Percentiles rank a stretch among this genome's conserved stretches.
phyloP scores from a whole-genome alignment of 805 yeast species.

The Yarrowia sp. region DNA sequence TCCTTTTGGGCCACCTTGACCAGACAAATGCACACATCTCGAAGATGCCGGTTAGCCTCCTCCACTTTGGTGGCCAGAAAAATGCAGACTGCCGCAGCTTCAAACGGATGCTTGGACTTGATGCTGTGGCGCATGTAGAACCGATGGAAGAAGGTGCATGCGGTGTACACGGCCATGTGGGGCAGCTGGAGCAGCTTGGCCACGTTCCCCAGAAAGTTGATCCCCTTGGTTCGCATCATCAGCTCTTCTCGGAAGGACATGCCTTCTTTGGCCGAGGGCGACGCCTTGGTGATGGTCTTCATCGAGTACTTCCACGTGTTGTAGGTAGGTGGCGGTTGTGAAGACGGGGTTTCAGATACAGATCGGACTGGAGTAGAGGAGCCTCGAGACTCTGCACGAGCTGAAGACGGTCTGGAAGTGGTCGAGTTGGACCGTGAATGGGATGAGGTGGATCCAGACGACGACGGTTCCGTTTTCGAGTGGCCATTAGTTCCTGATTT shows the following conservation, averaged over 20 bases:
- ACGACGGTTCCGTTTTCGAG: background rate
- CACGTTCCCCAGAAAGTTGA: slow-evolving; percentile 55
- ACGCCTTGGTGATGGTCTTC: slow-evolving; percentile 43
- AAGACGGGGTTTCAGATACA: background rate
- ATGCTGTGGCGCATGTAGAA: slow-evolving; percentile 59
- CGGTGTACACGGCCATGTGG: slow-evolving; percentile 57
- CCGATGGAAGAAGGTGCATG: slow-evolving; percentile 58
- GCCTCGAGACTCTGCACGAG: background rate
- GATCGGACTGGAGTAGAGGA: slow-evolving; percentile 1
- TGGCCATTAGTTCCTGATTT: background rate
- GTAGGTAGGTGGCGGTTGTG: slow-evolving; percentile 5
- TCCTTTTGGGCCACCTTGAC: slow-evolving; percentile 58
- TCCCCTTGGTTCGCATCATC: slow-evolving; percentile 57
- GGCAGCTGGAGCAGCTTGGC: slow-evolving; percentile 57
- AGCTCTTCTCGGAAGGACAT: slow-evolving; percentile 53
- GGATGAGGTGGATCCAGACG: no score
- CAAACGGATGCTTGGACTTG: slow-evolving; percentile 56
- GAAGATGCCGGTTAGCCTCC: slow-evolving; percentile 57
- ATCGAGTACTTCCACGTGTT: slow-evolving; percentile 38
- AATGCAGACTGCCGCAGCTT: slow-evolving; percentile 58
- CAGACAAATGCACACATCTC: slow-evolving; percentile 59
- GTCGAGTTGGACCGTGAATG: no score
- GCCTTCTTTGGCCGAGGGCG: slow-evolving; percentile 52
- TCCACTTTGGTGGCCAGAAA: slow-evolving; percentile 63
- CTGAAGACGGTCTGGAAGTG: background rate